These are phyloP conservation scores for Pseudoturritis turrita DNA, from an alignment of 345 rosid genomes.

Conservation along the genomic window DNA sequence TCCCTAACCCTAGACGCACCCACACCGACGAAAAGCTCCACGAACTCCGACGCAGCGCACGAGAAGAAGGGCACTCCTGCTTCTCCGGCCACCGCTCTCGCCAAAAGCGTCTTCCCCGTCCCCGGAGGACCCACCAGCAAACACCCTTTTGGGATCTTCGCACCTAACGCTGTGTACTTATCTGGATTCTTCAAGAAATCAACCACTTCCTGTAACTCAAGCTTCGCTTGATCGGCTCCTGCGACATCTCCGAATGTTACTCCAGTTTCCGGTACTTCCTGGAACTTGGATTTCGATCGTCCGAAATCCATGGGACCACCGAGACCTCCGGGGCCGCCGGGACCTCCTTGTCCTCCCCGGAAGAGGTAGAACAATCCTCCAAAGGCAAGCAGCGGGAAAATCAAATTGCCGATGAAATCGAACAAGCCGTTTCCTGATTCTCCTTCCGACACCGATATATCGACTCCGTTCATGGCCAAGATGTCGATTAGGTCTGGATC, in stretches of 20 bases:
- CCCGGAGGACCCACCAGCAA: conserved; percentile 78
- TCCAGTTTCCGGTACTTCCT: conserved; percentile 84
- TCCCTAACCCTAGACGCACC: conserved; percentile 90
- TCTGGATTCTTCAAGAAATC: conserved; percentile 83
- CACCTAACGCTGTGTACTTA: conserved; percentile 80
- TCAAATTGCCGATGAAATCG: conserved; percentile 53
- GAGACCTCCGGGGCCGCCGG: conserved; percentile 78
- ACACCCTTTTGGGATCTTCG: conserved; percentile 85
- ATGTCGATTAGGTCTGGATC: conserved; percentile 76
- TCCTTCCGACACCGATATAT: conserved; percentile 74
- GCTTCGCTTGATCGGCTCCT: conserved; percentile 78
- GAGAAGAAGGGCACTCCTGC: conserved; percentile 88
- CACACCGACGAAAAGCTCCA: conserved; percentile 82
- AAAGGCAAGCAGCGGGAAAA: conserved; percentile 60
- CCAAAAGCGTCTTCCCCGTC: conserved; percentile 79
- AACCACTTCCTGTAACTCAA: conserved; percentile 76
- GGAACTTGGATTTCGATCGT: conserved; percentile 71
- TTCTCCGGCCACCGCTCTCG: conserved; percentile 87
- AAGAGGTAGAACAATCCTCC: conserved; percentile 69
- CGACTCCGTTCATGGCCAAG: conserved; percentile 72
- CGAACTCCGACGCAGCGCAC: conserved; percentile 75
- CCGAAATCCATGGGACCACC: conserved; percentile 92
- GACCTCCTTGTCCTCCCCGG: conserved; percentile 70
- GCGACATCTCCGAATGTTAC: conserved; percentile 75
- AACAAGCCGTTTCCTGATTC: conserved; percentile 63